These are phyloP conservation scores for Musa beccarii DNA, from an alignment of 176 grass and related monocot genomes.

Conservation along the genomic window DNA sequence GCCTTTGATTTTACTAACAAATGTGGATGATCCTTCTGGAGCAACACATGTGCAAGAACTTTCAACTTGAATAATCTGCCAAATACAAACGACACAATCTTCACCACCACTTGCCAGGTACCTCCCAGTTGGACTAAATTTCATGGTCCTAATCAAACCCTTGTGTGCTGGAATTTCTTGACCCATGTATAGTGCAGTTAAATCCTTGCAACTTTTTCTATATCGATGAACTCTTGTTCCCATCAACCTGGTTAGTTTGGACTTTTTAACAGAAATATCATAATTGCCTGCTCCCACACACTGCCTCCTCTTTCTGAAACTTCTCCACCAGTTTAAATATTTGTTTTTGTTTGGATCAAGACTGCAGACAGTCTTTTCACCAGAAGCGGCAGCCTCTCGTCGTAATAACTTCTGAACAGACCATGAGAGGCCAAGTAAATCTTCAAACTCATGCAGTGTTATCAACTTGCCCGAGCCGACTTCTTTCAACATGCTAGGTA, in stretches of 20 bases:
- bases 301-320: constrained; percentile 35
- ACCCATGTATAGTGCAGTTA: constrained; percentile 61
- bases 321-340: constrained; percentile 50
- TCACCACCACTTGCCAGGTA: constrained; percentile 86
- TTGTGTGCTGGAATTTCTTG: constrained; percentile 92
- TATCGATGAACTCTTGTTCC: constrained; percentile 47
- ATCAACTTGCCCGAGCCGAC: constrained; percentile 52
- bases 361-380: background rate
- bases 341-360: constrained; percentile 30
- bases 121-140: constrained; percentile 74
- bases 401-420: constrained; percentile 29
- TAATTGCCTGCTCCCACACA: constrained; percentile 31
- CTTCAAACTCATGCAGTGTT: constrained; percentile 51
- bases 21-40: constrained; percentile 23
- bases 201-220: constrained; percentile 57
- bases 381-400: constrained; percentile 11
- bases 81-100: constrained; percentile 59
- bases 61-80: constrained; percentile 74
- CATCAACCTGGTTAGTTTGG: constrained; percentile 21
- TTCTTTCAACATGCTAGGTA: constrained; percentile 43
- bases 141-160: constrained; percentile 67
- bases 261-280: constrained; percentile 39
- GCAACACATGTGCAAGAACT: constrained; percentile 29
- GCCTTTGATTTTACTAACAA: constrained; percentile 31
- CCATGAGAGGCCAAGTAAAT: constrained; percentile 39